phyloP scores from a whole-genome alignment of 169 alveolate genomes.

The Prorocentrum cordatum region DNA sequence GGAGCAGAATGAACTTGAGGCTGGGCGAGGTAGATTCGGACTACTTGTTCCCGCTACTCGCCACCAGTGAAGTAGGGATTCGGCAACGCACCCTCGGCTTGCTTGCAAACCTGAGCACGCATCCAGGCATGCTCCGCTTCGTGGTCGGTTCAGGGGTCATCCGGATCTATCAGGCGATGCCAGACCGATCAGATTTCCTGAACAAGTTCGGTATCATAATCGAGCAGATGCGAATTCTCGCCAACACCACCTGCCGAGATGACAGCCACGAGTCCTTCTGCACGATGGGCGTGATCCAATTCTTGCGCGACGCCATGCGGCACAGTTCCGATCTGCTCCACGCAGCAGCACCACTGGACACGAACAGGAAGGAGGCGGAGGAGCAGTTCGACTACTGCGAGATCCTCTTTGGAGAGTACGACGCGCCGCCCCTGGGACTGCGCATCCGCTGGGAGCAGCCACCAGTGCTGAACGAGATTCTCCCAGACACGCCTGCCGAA shows the following conservation, averaged over 20 bases:
- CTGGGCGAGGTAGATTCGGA: neutral
- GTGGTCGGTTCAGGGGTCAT: neutral
- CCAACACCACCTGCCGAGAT: neutral
- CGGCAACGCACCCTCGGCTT: neutral
- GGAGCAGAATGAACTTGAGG: no score
- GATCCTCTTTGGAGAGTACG: neutral
- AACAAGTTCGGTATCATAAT: neutral
- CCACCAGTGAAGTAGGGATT: neutral
- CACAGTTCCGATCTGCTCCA: neutral
- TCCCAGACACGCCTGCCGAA: neutral
- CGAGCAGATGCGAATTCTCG: neutral
- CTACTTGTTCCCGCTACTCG: neutral
- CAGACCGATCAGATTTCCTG: neutral
- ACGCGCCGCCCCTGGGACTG: neutral
- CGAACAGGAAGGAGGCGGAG: no score
- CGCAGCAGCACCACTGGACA: no score
- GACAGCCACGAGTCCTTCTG: neutral
- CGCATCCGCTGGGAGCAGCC: neutral
- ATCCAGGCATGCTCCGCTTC: neutral
- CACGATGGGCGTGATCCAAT: neutral
- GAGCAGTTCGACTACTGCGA: no score
- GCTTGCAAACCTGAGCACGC: neutral
- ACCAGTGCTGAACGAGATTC: neutral
- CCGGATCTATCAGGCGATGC: neutral
- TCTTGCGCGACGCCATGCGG: neutral